A percentile compares a stretch with the other conserved stretches of the same genome.
Conservation (phyloP, 2,329 filamentous ascomycete species). For the Fonsecaea monophora region DNA sequence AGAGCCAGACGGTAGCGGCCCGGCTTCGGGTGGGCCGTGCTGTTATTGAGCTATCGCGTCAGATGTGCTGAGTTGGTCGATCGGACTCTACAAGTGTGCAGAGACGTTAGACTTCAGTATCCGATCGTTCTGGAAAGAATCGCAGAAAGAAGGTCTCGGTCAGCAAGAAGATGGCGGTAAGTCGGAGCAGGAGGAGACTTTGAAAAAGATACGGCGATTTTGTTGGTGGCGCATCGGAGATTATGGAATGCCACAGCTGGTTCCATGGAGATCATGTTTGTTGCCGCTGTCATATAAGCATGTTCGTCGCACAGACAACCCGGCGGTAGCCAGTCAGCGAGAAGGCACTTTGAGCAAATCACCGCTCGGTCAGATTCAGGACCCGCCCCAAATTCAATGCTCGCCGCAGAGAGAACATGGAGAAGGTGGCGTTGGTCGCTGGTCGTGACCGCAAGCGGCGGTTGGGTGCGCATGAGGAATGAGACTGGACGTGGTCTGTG, state of each 20-base stretch:
- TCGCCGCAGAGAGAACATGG: slow-evolving; percentile 1
- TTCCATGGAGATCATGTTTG: slow-evolving; percentile 36
- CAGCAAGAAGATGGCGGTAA: not conserved
- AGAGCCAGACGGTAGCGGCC: slow-evolving; percentile 24
- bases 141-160: not conserved
- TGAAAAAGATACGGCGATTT: slow-evolving; percentile 5
- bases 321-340: slow-evolving; percentile 31
- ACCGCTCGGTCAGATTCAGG: slow-evolving; percentile 31
- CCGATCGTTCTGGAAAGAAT: not conserved
- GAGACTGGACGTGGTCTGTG: slow-evolving; percentile 31
- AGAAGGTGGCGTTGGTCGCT: not conserved
- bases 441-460: slow-evolving; percentile 13
- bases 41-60: not conserved
- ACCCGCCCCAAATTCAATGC: slow-evolving; percentile 25
- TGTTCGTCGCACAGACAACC: slow-evolving; percentile 34
- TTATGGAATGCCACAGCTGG: slow-evolving; percentile 31
- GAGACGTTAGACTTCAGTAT: not conserved
- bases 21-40: slow-evolving; percentile 8
- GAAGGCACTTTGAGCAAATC: slow-evolving; percentile 12
- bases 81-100: not conserved
- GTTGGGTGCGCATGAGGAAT: slow-evolving; percentile 28
- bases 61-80: not conserved
- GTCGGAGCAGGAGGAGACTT: not conserved
- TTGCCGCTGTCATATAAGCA: slow-evolving; percentile 34
- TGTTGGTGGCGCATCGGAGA: slow-evolving; percentile 29